A percentile compares a stretch with the other conserved stretches of the same genome.
Evolutionary conservation across 2,329 filamentous ascomycete genomes (phyloP).

Genomic region (Aspergillus sp.): DNA sequence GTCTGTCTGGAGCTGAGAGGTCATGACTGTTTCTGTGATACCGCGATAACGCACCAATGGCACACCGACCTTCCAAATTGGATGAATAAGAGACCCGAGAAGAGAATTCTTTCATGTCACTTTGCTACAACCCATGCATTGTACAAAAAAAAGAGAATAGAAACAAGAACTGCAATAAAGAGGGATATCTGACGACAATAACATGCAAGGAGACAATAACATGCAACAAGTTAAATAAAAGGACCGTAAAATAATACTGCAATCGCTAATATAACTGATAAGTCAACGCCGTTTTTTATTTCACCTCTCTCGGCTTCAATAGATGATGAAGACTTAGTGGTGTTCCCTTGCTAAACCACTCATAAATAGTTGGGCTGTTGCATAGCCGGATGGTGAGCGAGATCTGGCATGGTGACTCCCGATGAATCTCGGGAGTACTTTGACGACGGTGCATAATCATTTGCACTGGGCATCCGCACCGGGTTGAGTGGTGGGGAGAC

Average conservation of each 20-base stretch:
- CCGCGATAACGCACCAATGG: neutral
- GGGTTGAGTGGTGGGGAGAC: constrained; percentile 58
- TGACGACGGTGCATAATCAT: constrained; percentile 28
- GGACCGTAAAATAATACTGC: neutral
- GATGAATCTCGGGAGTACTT: constrained; percentile 42
- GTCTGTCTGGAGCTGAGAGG: too few species aligned
- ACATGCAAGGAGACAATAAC: constrained; percentile 1
- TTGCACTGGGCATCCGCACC: constrained; percentile 25
- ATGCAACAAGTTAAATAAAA: constrained; percentile 1
- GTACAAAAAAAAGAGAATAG: neutral
- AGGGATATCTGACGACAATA: constrained; percentile 9
- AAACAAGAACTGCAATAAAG: neutral
- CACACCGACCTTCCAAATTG: neutral
- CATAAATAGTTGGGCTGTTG: constrained; percentile 29
- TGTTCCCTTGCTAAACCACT: neutral
- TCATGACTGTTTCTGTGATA: neutral
- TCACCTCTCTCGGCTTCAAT: neutral
- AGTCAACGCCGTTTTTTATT: neutral
- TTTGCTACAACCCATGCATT: neutral
- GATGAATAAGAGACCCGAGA: neutral
- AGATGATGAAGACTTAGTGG: neutral
- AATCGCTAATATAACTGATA: constrained; percentile 15
- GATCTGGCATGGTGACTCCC: constrained; percentile 52
- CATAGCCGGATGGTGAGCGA: constrained; percentile 56
- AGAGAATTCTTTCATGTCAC: neutral